Percentiles rank a stretch among this genome's conserved stretches.
Conservation (phyloP, 148 eudicot species). For the Pouteria glomerata region DNA sequence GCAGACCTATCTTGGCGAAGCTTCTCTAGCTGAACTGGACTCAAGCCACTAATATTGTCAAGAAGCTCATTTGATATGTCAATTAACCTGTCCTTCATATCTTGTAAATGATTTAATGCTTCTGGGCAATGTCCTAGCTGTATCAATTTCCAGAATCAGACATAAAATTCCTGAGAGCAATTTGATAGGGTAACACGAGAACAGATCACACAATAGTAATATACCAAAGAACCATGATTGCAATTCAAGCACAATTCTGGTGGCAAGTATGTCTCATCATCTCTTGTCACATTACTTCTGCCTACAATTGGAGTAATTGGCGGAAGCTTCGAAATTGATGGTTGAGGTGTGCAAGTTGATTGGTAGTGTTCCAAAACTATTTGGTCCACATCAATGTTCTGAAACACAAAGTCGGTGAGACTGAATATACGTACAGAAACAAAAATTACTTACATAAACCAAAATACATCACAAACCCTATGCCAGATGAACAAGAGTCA, state of each 20-base stretch:
- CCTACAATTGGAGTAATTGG: slow-evolving; percentile 47
- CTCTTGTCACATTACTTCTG: slow-evolving; percentile 22
- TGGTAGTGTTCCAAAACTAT: slow-evolving; percentile 84
- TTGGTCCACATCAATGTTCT: slow-evolving; percentile 94
- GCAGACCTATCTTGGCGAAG: slow-evolving; percentile 81
- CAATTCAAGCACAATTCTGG: slow-evolving; percentile 69
- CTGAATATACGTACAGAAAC: background rate
- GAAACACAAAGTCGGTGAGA: slow-evolving; percentile 22
- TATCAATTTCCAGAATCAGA: slow-evolving; percentile 23
- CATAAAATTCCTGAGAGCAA: slow-evolving; percentile 10
- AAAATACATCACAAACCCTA: background rate
- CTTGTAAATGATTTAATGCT: slow-evolving; percentile 71
- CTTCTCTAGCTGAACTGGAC: slow-evolving; percentile 56
- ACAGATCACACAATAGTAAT: background rate
- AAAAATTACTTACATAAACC: background rate
- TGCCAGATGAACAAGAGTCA: background rate
- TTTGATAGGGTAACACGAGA: slow-evolving; percentile 1
- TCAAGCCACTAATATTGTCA: slow-evolving; percentile 56
- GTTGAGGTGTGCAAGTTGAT: slow-evolving; percentile 61
- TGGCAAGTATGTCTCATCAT: slow-evolving; percentile 51
- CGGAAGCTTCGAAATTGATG: slow-evolving; percentile 45
- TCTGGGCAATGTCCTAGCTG: slow-evolving; percentile 87
- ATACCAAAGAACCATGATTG: slow-evolving; percentile 74
- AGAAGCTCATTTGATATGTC: slow-evolving; percentile 84
- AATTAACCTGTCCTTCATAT: slow-evolving; percentile 78